Percentiles rank a stretch among this genome's conserved stretches.
Evolutionary conservation across 1,139 yeast species (phyloP).

Genomic region (Fermentozyma sake): DNA sequence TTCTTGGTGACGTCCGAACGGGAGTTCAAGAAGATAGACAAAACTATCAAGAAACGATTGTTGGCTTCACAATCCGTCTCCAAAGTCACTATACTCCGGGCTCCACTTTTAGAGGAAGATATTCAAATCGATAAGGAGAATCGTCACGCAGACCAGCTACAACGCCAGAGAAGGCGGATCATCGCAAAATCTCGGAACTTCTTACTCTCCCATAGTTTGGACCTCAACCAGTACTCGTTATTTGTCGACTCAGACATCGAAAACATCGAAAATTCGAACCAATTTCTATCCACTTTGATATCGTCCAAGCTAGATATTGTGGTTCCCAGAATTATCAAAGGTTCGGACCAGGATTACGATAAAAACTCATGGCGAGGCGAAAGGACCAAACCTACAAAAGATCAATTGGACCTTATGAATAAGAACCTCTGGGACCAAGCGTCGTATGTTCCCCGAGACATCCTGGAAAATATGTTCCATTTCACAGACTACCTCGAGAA

Average conservation of each 20-base stretch:
- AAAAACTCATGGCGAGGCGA: slow-evolving; percentile 46
- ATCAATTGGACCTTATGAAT: slow-evolving; percentile 30
- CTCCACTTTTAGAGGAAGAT: slow-evolving; percentile 29
- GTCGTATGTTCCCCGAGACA: slow-evolving; percentile 38
- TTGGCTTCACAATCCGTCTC: slow-evolving; percentile 6
- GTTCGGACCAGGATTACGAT: slow-evolving; percentile 36
- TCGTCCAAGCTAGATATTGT: slow-evolving; percentile 33
- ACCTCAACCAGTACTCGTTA: slow-evolving; percentile 33
- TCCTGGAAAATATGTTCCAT: slow-evolving; percentile 25
- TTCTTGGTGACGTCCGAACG: slow-evolving; percentile 21
- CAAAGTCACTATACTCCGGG: slow-evolving; percentile 24
- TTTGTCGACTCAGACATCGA: slow-evolving; percentile 44
- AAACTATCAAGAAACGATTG: slow-evolving; percentile 4
- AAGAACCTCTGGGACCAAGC: slow-evolving; percentile 27
- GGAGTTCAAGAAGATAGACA: slow-evolving; percentile 20
- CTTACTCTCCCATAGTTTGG: slow-evolving; percentile 23
- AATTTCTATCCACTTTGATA: slow-evolving; percentile 28
- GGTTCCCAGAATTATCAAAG: slow-evolving; percentile 35
- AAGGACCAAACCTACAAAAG: slow-evolving; percentile 31
- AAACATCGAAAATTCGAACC: slow-evolving; percentile 19
- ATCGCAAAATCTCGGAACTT: slow-evolving; percentile 36
- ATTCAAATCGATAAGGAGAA: slow-evolving; percentile 17
- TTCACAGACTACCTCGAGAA: slow-evolving; percentile 21
- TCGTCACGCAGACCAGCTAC: slow-evolving; percentile 29
- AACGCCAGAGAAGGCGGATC: slow-evolving; percentile 28